Evolutionary conservation across 345 rosid genomes (phyloP), one percentile per base, ranked within the genome.

Genomic region (Eucalyptus coolabah): DNA sequence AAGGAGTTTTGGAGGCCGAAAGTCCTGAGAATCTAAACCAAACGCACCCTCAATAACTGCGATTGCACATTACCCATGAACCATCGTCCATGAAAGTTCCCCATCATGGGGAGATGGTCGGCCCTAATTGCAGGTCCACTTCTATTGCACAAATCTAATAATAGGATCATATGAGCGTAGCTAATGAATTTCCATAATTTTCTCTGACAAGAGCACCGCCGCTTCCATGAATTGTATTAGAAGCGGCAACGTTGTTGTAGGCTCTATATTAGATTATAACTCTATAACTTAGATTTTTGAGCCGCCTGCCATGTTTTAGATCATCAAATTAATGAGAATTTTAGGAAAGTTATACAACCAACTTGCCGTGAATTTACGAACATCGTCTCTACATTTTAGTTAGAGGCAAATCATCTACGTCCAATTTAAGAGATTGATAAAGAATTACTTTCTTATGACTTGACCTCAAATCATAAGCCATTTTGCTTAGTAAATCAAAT

Each of bases 41-140:
- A 50, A 50, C 0, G 3, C 0, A 50, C 3, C 51, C 0, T 50
- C 7, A 21, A 21, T 1, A 37, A 12, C 0, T 18, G 28, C 3
- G 5, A 21, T 37, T 77, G 47, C 30, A 37, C 16, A 40, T 77
- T 77, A 77, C 8, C 15, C 28, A 24, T 5, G 16, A 40, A 21
- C 47, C 47, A 77, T 37, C 3, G 82, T 37, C 45, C 82, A 72
- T 19, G 45, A 72, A 72, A 72, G 82, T 19, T 37, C 15, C 45
- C 2, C 0, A 6, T 69, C 81, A 19, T 34, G 45, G 82, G 12
- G 28, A 72, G 82, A 37, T 37, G 82, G 15, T 72, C 15, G 0
- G 45, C 26, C 82, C 45, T 72, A 72, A 34, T 10, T n/a, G 37
- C 37, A 30, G 3, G 37, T n/a, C 77, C 37, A 65, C 77, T 65